phyloP scores from a whole-genome alignment of 129 eudicot genomes.

The Flaveria sonorensis region DNA sequence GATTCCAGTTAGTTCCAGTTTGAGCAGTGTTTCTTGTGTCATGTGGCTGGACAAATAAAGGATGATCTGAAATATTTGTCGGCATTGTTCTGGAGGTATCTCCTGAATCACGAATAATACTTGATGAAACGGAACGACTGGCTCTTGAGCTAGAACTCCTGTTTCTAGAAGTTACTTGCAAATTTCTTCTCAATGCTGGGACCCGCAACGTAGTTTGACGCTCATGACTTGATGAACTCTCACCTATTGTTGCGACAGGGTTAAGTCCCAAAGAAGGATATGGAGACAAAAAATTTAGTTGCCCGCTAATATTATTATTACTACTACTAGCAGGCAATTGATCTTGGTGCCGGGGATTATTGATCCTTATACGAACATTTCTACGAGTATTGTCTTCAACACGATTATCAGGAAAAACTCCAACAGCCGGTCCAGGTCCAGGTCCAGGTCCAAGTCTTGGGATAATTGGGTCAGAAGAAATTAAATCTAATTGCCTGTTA shows the following conservation, averaged over 20 bases:
- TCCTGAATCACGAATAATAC: conserved; percentile 31
- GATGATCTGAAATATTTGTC: conserved; percentile 68
- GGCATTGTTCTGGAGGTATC: conserved; percentile 50
- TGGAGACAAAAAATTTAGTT: conserved; percentile 27
- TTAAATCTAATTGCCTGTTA: conserved; percentile 1
- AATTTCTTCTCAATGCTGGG: conserved; percentile 50
- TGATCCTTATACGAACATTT: conserved; percentile 61
- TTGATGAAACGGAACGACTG: conserved; percentile 36
- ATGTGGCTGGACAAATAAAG: conserved; percentile 52
- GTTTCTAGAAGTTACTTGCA: conserved; percentile 49
- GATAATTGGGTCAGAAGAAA: conserved; percentile 38
- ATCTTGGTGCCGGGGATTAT: conserved; percentile 55
- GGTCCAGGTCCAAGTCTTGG: conserved; percentile 65
- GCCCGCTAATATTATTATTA: conserved; percentile 30
- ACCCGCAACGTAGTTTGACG: conserved; percentile 37
- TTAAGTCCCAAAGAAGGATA: conserved; percentile 47
- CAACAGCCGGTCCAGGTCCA: conserved; percentile 54
- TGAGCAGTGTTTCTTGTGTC: conserved; percentile 49
- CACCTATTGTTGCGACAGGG: conserved; percentile 38
- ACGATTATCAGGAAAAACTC: conserved; percentile 41
- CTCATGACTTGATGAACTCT: conserved; percentile 31
- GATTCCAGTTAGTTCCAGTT: conserved; percentile 45
- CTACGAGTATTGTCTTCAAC: conserved; percentile 57
- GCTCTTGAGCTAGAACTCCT: conserved; percentile 56
- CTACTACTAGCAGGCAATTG: conserved; percentile 24